Base-by-base conservation (phyloP, 345 rosid species). In the Brassica rapa region DNA sequence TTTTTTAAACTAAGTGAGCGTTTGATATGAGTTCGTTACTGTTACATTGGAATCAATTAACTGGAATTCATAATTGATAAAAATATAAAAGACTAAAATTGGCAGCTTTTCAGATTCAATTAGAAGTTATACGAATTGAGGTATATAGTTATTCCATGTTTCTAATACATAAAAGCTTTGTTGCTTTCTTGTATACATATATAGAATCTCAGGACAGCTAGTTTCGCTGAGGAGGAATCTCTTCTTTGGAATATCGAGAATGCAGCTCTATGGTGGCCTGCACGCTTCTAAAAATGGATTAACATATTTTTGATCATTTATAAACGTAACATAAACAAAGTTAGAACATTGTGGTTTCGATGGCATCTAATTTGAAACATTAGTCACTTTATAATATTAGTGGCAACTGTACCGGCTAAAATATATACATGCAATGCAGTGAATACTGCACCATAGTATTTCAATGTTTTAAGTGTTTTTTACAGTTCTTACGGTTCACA, bases 161-260 rank as follows among this genome's bases (percentile, higher is more conserved):
- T 25, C 64, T 64, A 14, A 14, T 24, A 59, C n/a, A 9, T 57
- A 24, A 70, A 51, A 32, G 27, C 27, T 35, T 70, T 8, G 30
- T 55, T 32, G 51, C 6, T 12, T 35, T 73, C 66, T 73, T 68
- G 64, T 49, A n/a, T 8, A 71, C 33, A 39, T 21, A 62, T 62
- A 41, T 74, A 73, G 90, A 88, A 85, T 88, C 89, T 81, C 74
- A 68, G 86, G 90, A 75, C 88, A 88, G 86, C 87, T 68, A 75
- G 39, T 77, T 57, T 82, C 70, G 37, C 9, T 64, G 6, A 46
- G 53, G 57, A 85, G 81, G 86, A 74, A 62, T 74, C 73, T 79
- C 73, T 59, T 66, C 61, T 69, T 74, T 66, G 75, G 79, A 80
- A 80, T 77, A 78, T 84, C 75, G 71, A 73, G 74, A 74, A 79